These are phyloP conservation scores for Botrytis deweyae DNA, from an alignment of 2,329 filamentous ascomycete genomes.

Conservation along the genomic window DNA sequence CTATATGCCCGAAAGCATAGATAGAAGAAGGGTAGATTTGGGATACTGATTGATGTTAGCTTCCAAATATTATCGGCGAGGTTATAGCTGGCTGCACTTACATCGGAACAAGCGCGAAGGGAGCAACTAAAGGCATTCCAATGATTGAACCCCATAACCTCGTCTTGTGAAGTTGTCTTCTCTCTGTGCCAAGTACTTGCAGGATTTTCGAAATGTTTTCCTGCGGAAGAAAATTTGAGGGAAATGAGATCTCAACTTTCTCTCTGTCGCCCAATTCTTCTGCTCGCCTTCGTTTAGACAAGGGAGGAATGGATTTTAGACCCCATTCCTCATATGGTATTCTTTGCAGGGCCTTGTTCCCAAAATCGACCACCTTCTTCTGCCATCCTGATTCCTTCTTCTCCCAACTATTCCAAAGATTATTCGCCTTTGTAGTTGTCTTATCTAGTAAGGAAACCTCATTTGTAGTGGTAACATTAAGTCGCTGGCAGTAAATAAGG, in stretches of 20 bases:
- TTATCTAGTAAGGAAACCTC: slow-evolving; percentile 64
- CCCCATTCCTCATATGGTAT: slow-evolving; percentile 99
- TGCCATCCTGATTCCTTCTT: slow-evolving; percentile 83
- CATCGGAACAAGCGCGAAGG: slow-evolving; percentile 83
- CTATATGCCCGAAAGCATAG: slow-evolving; percentile 88
- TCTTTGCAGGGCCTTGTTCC: slow-evolving; percentile 78
- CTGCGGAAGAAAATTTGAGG: slow-evolving; percentile 64
- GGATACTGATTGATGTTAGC: slow-evolving; percentile 57
- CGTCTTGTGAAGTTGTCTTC: slow-evolving; percentile 73
- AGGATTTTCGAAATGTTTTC: slow-evolving; percentile 66
- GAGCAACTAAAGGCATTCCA: slow-evolving; percentile 79
- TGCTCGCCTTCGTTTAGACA: slow-evolving; percentile 64
- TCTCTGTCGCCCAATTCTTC: slow-evolving; percentile 63
- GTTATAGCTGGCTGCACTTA: slow-evolving; percentile 48
- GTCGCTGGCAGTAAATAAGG: slow-evolving; percentile 85
- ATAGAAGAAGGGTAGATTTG: slow-evolving; percentile 97
- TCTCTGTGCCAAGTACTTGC: slow-evolving; percentile 70
- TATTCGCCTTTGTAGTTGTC: slow-evolving; percentile 65
- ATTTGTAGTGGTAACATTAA: slow-evolving; percentile 55
- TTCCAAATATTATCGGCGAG: not conserved
- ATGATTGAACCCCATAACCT: slow-evolving; percentile 78
- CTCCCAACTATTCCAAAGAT: slow-evolving; percentile 86
- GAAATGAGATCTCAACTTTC: slow-evolving; percentile 74
- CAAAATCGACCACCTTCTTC: slow-evolving; percentile 79
- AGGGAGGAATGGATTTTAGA: slow-evolving; percentile 86